Evolutionary conservation across 1,284 basidiomycete species (phyloP), one percentile per base, ranked within the genome.

Genomic region (Ceratobasidium sp.): DNA sequence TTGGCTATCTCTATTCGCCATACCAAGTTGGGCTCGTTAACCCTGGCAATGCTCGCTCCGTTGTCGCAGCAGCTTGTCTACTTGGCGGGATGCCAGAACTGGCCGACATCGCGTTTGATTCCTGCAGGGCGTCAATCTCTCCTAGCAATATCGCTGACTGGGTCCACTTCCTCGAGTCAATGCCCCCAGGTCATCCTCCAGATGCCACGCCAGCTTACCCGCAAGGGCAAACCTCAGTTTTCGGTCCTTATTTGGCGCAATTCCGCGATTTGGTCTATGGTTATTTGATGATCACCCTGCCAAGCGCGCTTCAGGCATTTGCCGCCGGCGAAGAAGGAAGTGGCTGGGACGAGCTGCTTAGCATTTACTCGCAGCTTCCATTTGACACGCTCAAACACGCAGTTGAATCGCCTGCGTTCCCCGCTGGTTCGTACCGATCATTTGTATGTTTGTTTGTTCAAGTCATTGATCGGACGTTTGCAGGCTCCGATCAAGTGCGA

Each of bases 31-130:
- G 84, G 78, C 82, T 88, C 73, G 86, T 95, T 76, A 87, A 86
- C 77, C 85, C 90, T 58, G 85, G 88, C 77, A 95, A 95, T 82
- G 91, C 93, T 72, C 88, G 93, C 77, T 89, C 88, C 18, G 91
- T 94, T 49, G 87, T 96, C 63, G 91, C 93, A 44, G 91, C 92
- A 52, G 91, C 90, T 6, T 92, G 90, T 80, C 84, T 94, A 46
- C 87, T 95, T 55, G 92, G 92, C 69, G 92, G 91, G 52, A 92
- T 95, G 90, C 88, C 93, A 54, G 92, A 95, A 55, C 84, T 95
- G 35, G 91, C 88, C 80, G 85, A 85, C 76, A 89, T 90, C 78
- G 88, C 93, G n/a, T 95, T 94, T 80, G 87, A 89, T 67, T 83
- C 88, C 67, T 93, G 90, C 83, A 86, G 87, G 76, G 88, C 87